Evolutionary conservation across 257 asterid genomes (phyloP), one percentile per base, ranked within the genome.

Genomic region (Forsythia viridissima): DNA sequence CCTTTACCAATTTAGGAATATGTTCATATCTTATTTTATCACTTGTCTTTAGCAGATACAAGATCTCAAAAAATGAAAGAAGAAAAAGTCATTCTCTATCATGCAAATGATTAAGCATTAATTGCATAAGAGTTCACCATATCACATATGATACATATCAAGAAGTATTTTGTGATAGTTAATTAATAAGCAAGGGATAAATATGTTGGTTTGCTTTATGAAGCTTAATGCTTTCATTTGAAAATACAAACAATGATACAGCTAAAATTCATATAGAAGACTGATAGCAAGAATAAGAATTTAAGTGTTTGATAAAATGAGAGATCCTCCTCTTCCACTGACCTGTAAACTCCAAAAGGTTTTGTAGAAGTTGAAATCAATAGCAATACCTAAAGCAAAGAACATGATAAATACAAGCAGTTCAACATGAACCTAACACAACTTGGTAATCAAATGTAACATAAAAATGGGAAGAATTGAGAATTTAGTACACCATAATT

Each of bases 331-430:
- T 71, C 77, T 69, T 71, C 51, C 20, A 89, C 97, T 80, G 67
- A 92, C 99, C 99, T 95, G 99, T 82, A 95, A 89, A 87, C 97
- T 90, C 99, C 99, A 95, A 83, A 95, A 92, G 87, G 98, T 95
- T 84, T 90, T 95, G 88, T 95, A 95, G 79, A 95, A 95, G 91
- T 89, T 91, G 96, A 93, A 90, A 89, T 95, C 99, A 81, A 95
- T 91, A 74, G 98, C 84, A 85, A 90, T 90, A 75, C 97, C 99
- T 95, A 86, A 85, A 86, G 82, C 75, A 80, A 80, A 80, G 65
- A 86, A 68, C 61, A 77, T 76, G 46, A 70, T 61, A 67, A 46
- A 77, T 48, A 72, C 68, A 79, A 46, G 65, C 68, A 40, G 59
- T 20, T 70, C 71, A 20, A 71, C 36, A 57, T 75, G 70, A 74